Evolutionary conservation across 352 stramenopile species (phyloP).

Genomic region (Pythium utonaiense): DNA sequence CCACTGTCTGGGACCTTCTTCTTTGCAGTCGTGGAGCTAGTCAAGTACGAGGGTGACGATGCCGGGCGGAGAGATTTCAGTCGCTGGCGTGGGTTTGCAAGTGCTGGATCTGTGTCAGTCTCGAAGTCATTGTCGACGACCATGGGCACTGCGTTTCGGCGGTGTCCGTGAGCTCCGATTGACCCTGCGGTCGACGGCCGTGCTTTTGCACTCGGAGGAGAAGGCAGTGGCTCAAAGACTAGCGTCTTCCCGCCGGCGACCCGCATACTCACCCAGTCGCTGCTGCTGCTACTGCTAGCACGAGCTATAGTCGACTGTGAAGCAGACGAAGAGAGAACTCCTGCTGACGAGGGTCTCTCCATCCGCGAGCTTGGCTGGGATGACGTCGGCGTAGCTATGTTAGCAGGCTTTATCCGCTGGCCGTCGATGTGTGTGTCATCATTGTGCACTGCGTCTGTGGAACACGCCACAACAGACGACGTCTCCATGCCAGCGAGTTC

Average conservation of each 20-base stretch:
- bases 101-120: background rate
- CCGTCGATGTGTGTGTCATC: background rate
- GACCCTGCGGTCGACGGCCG: constrained; percentile 13
- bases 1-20: background rate
- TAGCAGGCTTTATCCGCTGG: background rate
- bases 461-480: background rate
- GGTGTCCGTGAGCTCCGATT: background rate
- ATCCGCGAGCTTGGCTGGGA: background rate
- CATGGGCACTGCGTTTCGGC: constrained; percentile 24
- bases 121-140: constrained; percentile 7
- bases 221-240: constrained; percentile 19
- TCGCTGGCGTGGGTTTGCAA: background rate
- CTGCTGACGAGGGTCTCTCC: constrained; percentile 8
- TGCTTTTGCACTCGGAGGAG: background rate
- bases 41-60: constrained; percentile 19
- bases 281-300: constrained; percentile 3
- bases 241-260: constrained; percentile 16
- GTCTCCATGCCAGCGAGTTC: background rate
- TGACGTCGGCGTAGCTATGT: background rate
- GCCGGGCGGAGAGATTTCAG: constrained; percentile 6
- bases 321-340: background rate
- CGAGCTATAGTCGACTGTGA: background rate
- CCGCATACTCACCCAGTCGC: constrained; percentile 21
- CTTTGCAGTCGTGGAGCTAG: background rate
- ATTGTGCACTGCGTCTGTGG: background rate